Percentiles rank a stretch among this genome's conserved stretches.
Evolutionary conservation across 306 rosid genomes (phyloP).

Genomic region (Hippophae rhamnoides): DNA sequence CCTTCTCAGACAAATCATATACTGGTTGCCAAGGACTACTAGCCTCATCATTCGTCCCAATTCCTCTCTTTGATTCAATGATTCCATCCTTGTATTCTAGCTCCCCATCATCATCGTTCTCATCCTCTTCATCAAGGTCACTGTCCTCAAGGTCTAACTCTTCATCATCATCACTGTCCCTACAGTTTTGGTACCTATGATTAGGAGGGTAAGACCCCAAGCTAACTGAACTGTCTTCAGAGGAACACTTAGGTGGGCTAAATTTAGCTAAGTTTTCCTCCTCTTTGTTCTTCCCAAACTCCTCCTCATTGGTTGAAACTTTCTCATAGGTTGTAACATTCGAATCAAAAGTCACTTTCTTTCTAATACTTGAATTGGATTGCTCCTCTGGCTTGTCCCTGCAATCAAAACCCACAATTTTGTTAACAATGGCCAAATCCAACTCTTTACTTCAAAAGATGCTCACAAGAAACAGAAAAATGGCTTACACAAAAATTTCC

Average conservation of each 20-base stretch:
- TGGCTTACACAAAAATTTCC: background rate
- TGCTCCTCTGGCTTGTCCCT: conserved; percentile 51
- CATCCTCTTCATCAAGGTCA: conserved; percentile 55
- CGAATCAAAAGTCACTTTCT: conserved; percentile 78
- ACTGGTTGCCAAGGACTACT: conserved; percentile 19
- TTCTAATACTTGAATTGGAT: conserved; percentile 33
- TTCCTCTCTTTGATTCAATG: conserved; percentile 18
- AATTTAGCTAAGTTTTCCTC: conserved; percentile 23
- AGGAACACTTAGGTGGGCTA: conserved; percentile 39
- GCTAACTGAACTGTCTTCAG: conserved; percentile 47
- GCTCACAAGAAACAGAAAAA: background rate
- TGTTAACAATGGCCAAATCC: background rate
- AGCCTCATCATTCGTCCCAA: conserved; percentile 33
- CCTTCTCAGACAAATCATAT: conserved; percentile 21
- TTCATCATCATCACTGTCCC: conserved; percentile 66
- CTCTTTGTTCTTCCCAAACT: conserved; percentile 16
- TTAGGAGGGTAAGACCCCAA: conserved; percentile 48
- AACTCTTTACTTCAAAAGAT: background rate
- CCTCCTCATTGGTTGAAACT: conserved; percentile 36
- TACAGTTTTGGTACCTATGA: conserved; percentile 65
- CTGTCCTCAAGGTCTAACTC: conserved; percentile 34
- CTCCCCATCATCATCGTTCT: conserved; percentile 28
- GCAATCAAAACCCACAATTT: conserved; percentile 17
- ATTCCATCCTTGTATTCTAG: conserved; percentile 33
- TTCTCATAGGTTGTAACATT: conserved; percentile 65